phyloP scores from a whole-genome alignment of 2,329 filamentous ascomycete species.

The Colletotrichum limetticola region DNA sequence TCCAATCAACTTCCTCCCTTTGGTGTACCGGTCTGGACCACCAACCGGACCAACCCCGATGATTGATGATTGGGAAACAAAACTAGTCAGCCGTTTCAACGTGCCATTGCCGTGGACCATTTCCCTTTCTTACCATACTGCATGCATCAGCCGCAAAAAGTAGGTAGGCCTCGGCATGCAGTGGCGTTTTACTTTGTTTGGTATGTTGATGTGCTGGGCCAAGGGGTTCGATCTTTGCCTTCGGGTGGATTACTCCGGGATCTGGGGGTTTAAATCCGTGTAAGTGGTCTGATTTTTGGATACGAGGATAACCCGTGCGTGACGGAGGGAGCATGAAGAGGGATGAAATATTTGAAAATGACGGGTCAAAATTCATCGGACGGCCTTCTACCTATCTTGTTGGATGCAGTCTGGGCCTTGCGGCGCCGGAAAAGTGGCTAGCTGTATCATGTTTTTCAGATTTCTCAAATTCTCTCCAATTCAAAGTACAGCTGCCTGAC shows the following conservation, averaged over 20 bases:
- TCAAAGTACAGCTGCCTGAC: too few species aligned
- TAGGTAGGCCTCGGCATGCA: neutral
- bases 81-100: neutral
- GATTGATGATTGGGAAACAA: neutral
- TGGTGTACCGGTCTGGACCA: neutral
- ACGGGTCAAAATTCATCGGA: too few species aligned
- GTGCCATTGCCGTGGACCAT: neutral
- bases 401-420: neutral
- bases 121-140: neutral
- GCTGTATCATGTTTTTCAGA: too few species aligned
- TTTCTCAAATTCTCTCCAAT: too few species aligned
- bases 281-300: neutral
- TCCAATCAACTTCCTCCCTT: neutral
- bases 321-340: neutral
- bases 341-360: neutral
- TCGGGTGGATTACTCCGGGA: neutral
- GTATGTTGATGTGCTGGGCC: neutral
- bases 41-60: neutral
- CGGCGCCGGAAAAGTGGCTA: neutral
- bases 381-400: neutral
- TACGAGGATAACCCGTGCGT: too few species aligned
- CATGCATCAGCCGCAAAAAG: neutral
- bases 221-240: neutral
- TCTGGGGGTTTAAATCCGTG: neutral
- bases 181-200: neutral